phyloP scores from a whole-genome alignment of 345 rosid genomes.

The Acer campestre region DNA sequence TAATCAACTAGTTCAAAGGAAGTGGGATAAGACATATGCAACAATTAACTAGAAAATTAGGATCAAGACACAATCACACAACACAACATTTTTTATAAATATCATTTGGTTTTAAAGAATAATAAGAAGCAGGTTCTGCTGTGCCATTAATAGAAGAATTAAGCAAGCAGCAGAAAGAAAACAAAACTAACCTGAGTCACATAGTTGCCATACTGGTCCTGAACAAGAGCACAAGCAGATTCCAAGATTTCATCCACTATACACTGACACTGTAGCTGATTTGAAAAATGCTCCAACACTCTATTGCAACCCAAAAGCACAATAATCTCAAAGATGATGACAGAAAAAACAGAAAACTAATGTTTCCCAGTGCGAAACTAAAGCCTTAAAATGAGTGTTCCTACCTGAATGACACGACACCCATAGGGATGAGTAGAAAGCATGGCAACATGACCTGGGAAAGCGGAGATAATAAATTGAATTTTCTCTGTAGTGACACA shows the following conservation, averaged over 20 bases:
- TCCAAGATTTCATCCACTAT: constrained; percentile 90
- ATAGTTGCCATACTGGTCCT: constrained; percentile 87
- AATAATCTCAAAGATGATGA: not conserved
- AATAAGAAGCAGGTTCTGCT: not conserved
- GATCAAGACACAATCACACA: not conserved
- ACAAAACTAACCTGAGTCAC: constrained; percentile 76
- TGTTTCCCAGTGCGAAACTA: constrained; percentile 5
- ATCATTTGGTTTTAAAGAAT: not conserved
- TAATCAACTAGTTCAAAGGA: not conserved
- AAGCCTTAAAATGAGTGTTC: not conserved
- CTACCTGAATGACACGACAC: constrained; percentile 96
- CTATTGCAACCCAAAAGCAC: constrained; percentile 43
- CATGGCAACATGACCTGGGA: constrained; percentile 75
- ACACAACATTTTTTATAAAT: not conserved
- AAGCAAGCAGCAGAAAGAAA: constrained; percentile 3
- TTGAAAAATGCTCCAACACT: constrained; percentile 93
- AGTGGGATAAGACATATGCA: not conserved
- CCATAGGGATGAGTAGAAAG: constrained; percentile 98
- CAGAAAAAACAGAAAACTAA: not conserved
- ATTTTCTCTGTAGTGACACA: constrained; percentile 73
- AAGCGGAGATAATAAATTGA: constrained; percentile 80
- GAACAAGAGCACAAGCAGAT: constrained; percentile 76
- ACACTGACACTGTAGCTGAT: constrained; percentile 70
- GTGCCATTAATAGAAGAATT: not conserved
- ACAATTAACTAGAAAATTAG: not conserved